A percentile compares a stretch with the other conserved stretches of the same genome.
Conservation (phyloP, 2,329 filamentous ascomycete genomes). For the Thielaviopsis cerberus region DNA sequence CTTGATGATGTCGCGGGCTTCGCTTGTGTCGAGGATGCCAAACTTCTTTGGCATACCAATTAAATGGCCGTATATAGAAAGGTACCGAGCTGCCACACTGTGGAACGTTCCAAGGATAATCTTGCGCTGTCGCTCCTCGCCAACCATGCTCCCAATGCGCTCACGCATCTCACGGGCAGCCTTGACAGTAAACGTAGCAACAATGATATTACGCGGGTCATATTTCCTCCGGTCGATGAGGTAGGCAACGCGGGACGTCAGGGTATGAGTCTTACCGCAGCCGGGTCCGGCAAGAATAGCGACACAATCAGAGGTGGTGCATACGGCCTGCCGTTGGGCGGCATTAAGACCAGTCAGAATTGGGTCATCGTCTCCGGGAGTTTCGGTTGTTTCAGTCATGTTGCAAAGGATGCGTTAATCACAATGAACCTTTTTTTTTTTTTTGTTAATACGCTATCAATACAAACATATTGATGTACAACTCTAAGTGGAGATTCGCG, state of each 20-base stretch:
- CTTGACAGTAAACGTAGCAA: slow-evolving; percentile 94
- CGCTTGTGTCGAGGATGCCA: slow-evolving; percentile 71
- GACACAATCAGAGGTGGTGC: slow-evolving; percentile 33
- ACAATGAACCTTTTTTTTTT: no score
- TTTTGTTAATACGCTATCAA: not conserved
- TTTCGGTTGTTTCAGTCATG: not conserved
- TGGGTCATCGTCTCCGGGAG: slow-evolving; percentile 14
- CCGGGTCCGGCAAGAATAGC: slow-evolving; percentile 51
- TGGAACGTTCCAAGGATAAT: slow-evolving; percentile 88
- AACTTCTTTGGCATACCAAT: slow-evolving; percentile 73
- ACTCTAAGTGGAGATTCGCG: not conserved
- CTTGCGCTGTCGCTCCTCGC: slow-evolving; percentile 52
- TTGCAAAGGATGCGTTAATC: not conserved
- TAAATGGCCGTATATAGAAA: slow-evolving; percentile 64
- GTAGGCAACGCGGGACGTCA: slow-evolving; percentile 83
- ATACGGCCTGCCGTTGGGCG: slow-evolving; percentile 37
- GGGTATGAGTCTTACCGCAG: slow-evolving; percentile 82
- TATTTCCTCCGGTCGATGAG: slow-evolving; percentile 55
- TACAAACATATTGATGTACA: not conserved
- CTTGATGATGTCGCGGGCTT: slow-evolving; percentile 61
- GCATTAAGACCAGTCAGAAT: slow-evolving; percentile 33
- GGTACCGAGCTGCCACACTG: slow-evolving; percentile 71
- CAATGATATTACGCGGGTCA: slow-evolving; percentile 71
- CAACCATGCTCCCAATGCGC: slow-evolving; percentile 65
- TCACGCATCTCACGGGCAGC: slow-evolving; percentile 86